These are phyloP conservation scores for Xylariomycetidae sp. DNA, from an alignment of 2,329 filamentous ascomycete species.

Conservation along the genomic window DNA sequence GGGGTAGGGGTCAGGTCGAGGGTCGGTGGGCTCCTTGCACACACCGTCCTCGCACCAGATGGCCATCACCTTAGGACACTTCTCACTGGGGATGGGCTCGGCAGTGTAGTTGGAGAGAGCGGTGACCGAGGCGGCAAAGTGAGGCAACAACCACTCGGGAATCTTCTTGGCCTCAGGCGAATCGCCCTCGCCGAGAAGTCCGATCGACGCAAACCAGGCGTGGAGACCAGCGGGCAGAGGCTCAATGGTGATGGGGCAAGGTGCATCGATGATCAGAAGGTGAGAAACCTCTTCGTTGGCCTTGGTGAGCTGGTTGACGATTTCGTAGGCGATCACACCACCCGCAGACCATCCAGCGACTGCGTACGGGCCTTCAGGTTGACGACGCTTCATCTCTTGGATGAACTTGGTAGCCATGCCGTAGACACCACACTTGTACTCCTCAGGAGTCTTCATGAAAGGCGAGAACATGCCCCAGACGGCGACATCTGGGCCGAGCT, in stretches of 20 bases:
- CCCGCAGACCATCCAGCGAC: conserved; percentile 73
- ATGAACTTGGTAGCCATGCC: conserved; percentile 61
- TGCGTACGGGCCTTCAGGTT: conserved; percentile 61
- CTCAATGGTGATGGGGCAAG: conserved; percentile 62
- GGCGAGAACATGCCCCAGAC: conserved; percentile 61
- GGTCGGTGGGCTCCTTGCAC: conserved; percentile 60
- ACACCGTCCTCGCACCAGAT: conserved; percentile 73
- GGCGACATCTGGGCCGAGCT: conserved; percentile 40
- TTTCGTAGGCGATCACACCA: conserved; percentile 65
- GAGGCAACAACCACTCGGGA: conserved; percentile 66
- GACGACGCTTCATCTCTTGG: conserved; percentile 63
- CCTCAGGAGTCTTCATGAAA: conserved; percentile 63
- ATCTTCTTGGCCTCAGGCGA: conserved; percentile 47
- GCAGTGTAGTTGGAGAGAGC: conserved; percentile 65
- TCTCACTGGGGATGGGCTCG: conserved; percentile 52
- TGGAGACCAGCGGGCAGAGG: conserved; percentile 61
- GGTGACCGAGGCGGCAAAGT: conserved; percentile 63
- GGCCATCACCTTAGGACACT: conserved; percentile 54
- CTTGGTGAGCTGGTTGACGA: conserved; percentile 53
- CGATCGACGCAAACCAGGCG: conserved; percentile 66
- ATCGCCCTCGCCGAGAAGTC: conserved; percentile 59
- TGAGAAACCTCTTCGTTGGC: conserved; percentile 52
- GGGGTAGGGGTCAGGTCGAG: conserved; percentile 55
- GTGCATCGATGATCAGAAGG: conserved; percentile 60
- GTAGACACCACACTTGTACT: conserved; percentile 60